Evolutionary conservation across 1,139 yeast species (phyloP), one percentile per base, ranked within the genome.

Genomic region (Komagataea norvegica): DNA sequence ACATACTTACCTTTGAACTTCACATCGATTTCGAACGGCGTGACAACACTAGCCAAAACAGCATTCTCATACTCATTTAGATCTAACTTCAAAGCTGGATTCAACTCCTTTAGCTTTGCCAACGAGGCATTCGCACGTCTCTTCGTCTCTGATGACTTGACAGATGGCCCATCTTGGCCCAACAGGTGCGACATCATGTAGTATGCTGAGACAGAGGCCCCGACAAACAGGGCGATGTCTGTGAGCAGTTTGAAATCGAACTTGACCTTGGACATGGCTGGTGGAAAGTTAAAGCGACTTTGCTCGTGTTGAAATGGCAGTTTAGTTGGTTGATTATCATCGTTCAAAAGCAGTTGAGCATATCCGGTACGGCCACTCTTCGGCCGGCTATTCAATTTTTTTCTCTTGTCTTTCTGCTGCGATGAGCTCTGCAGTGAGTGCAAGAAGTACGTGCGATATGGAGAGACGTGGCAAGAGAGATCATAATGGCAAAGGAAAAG

Each of bases 131-230:
- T 70, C 37, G 88, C 83, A 59, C 78, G 81, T 56, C 76, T 78
- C 58, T 79, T 79, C 19, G 77, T 67, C 45, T 82, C 93, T 54
- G 71, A 75, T 25, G 76, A 74, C 46, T 76, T 76, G 3, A 79
- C 67, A 3, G 74, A 60, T 25, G 72, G 71, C n/a, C 71, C 70
- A 17, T 70, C 67, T 37, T 78, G 85, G 40, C 68, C 72, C 35
- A 79, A 53, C 21, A 84, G 62, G 35, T 75, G 77, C 47, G 72
- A 75, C 38, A 84, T 56, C 51, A 85, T 64, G 55, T 84, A 86
- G 57, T 84, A 86, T 47, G 84, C 74, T 2, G 94, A 82, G 25
- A 84, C 68, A n/a, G 89, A 81, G 1, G 95, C 89, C 11, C 95
- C 95, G 3, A 87, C 68, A 39, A 86, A 69, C 41, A 85, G 72